These are phyloP conservation scores for Penicillium sp. DNA, from an alignment of 2,329 filamentous ascomycete species.

Conservation along the genomic window DNA sequence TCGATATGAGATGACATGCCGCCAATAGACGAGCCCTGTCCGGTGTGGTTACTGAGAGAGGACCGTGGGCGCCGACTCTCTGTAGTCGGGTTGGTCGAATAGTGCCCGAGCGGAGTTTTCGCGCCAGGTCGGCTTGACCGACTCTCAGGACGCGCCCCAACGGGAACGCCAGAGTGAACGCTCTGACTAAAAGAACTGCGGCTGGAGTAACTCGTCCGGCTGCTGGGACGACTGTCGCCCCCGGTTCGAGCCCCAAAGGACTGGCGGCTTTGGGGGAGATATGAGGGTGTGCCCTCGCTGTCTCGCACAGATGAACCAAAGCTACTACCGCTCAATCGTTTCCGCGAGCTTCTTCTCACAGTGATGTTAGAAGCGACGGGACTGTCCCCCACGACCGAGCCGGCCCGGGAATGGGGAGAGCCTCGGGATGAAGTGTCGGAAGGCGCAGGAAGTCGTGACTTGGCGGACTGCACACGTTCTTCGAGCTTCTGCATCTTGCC, in stretches of 20 bases:
- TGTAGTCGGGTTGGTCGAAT: slow-evolving; percentile 52
- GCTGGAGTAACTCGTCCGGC: slow-evolving; percentile 66
- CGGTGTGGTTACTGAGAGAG: slow-evolving; percentile 65
- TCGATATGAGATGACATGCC: slow-evolving; percentile 61
- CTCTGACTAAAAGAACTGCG: slow-evolving; percentile 47
- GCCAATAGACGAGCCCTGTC: slow-evolving; percentile 61
- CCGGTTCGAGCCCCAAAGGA: slow-evolving; percentile 54
- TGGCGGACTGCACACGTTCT: slow-evolving; percentile 85
- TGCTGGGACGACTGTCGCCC: slow-evolving; percentile 69
- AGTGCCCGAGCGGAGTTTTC: slow-evolving; percentile 67
- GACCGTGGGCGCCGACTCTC: slow-evolving; percentile 67
- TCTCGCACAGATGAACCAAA: slow-evolving; percentile 44
- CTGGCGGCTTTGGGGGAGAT: slow-evolving; percentile 42
- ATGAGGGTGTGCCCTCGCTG: slow-evolving; percentile 41
- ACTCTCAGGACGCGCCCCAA: slow-evolving; percentile 64
- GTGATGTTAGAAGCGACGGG: slow-evolving; percentile 61
- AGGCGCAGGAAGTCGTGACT: slow-evolving; percentile 88
- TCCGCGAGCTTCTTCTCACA: slow-evolving; percentile 51
- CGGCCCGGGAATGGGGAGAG: slow-evolving; percentile 67
- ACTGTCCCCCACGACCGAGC: slow-evolving; percentile 52
- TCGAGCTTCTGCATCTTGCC: slow-evolving; percentile 97
- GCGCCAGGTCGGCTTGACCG: slow-evolving; percentile 64
- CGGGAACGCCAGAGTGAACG: slow-evolving; percentile 40
- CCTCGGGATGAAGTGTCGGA: slow-evolving; percentile 75
- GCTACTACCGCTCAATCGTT: slow-evolving; percentile 49